These are phyloP conservation scores for Gaertneriomyces semiglobifer DNA, from an alignment of 192 early-diverging fungal species.

Conservation along the genomic window DNA sequence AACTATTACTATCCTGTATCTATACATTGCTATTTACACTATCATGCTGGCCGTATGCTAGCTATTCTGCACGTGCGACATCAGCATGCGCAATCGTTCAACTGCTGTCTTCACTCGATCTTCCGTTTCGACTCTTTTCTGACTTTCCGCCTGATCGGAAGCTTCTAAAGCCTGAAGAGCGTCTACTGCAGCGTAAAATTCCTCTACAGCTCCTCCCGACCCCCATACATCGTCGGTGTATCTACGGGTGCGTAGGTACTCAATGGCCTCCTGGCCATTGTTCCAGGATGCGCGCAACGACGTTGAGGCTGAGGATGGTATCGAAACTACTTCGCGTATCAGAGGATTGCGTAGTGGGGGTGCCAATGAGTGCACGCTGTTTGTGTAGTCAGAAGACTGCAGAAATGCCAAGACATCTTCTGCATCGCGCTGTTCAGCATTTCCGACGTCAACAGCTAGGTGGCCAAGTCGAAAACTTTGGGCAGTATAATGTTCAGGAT, in stretches of 20 bases:
- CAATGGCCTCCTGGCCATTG: constrained; percentile 14
- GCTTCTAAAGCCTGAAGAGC: neutral
- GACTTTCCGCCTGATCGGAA: neutral
- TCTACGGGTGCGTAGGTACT: constrained; percentile 5
- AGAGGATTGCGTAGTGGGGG: neutral
- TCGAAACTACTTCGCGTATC: neutral
- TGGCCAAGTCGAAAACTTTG: no score
- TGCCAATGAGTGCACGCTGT: neutral
- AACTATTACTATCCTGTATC: no score
- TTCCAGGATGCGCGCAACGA: constrained; percentile 6
- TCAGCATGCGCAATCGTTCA: constrained; percentile 14
- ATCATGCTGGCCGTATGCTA: no score
- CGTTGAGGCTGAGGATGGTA: neutral
- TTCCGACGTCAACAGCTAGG: no score
- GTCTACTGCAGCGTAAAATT: constrained; percentile 11
- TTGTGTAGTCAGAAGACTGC: constrained; percentile 7
- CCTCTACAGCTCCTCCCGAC: constrained; percentile 2
- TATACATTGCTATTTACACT: no score
- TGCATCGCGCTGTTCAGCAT: neutral
- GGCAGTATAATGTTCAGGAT: no score
- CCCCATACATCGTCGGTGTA: constrained; percentile 23
- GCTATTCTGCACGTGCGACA: no score
- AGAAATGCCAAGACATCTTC: constrained; percentile 15
- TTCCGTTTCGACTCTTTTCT: constrained; percentile 5
- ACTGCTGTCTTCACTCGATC: constrained; percentile 14